These are phyloP conservation scores for Phallus indusiatus DNA, from an alignment of 768 basidiomycete genomes.

Conservation along the genomic window DNA sequence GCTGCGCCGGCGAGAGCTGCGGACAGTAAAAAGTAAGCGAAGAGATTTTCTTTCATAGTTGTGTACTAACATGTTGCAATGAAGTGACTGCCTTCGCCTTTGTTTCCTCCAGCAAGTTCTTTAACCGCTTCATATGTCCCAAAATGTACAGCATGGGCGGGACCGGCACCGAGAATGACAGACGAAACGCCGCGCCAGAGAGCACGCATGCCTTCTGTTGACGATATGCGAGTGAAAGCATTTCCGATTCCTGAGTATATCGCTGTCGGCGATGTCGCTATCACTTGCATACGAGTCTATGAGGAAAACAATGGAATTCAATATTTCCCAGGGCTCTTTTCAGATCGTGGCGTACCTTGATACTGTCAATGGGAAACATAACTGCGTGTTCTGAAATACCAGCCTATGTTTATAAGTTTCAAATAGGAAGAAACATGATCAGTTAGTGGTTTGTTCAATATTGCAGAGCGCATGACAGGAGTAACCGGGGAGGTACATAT, in stretches of 20 bases:
- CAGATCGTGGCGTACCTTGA: constrained; percentile 55
- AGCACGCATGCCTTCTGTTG: constrained; percentile 84
- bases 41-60: neutral
- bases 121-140: constrained; percentile 93
- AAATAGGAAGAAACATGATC: neutral
- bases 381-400: constrained; percentile 98
- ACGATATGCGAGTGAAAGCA: constrained; percentile 84
- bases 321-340: neutral
- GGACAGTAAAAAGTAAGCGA: neutral
- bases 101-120: constrained; percentile 83
- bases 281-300: constrained; percentile 99
- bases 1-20: constrained; percentile 87
- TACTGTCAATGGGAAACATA: constrained; percentile 97
- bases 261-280: constrained; percentile 74
- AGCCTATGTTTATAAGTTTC: constrained; percentile 43
- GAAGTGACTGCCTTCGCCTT: constrained; percentile 65
- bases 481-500: neutral
- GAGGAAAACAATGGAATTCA: neutral
- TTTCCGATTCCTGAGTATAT: constrained; percentile 86
- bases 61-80: constrained; percentile 71
- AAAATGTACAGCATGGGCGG: constrained; percentile 97
- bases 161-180: constrained; percentile 93
- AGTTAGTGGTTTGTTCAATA: neutral
- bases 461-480: neutral
- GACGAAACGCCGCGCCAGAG: constrained; percentile 96